Evolutionary conservation across 306 rosid species (phyloP).

Genomic region (Pyrus betulifolia): DNA sequence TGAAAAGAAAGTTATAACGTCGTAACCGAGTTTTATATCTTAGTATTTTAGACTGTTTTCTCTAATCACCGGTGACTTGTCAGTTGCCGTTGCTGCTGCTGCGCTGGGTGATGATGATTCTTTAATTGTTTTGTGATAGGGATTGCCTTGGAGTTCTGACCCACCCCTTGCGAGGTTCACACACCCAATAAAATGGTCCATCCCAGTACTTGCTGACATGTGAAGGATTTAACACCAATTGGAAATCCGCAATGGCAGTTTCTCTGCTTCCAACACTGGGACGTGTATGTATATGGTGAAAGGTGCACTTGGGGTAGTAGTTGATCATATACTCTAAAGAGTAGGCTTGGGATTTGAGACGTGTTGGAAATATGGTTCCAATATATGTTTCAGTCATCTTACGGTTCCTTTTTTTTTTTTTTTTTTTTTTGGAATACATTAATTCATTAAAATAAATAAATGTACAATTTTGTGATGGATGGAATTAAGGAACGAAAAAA

Average conservation of each 20-base stretch:
- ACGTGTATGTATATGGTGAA: neutral
- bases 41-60: neutral
- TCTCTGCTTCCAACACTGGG: too few relatives aligned
- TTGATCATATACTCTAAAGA: neutral
- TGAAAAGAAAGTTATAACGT: too few relatives aligned
- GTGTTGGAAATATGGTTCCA: too few relatives aligned
- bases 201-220: neutral
- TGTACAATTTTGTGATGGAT: too few relatives aligned
- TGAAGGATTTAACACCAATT: neutral
- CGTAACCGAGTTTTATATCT: too few relatives aligned
- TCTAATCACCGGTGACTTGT: constrained; percentile 13
- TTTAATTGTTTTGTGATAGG: neutral
- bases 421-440: too few relatives aligned
- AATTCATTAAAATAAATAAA: too few relatives aligned
- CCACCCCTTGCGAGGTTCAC: neutral
- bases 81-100: constrained; percentile 4
- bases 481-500: too few relatives aligned
- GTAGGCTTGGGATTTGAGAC: too few relatives aligned
- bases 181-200: neutral
- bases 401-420: too few relatives aligned
- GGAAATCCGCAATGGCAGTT: neutral
- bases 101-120: neutral
- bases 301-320: neutral
- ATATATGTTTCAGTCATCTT: too few relatives aligned
- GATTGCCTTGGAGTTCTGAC: constrained; percentile 21